phyloP scores from a whole-genome alignment of 495 filamentous ascomycete genomes.

The Massariosphaeria phaeospora region DNA sequence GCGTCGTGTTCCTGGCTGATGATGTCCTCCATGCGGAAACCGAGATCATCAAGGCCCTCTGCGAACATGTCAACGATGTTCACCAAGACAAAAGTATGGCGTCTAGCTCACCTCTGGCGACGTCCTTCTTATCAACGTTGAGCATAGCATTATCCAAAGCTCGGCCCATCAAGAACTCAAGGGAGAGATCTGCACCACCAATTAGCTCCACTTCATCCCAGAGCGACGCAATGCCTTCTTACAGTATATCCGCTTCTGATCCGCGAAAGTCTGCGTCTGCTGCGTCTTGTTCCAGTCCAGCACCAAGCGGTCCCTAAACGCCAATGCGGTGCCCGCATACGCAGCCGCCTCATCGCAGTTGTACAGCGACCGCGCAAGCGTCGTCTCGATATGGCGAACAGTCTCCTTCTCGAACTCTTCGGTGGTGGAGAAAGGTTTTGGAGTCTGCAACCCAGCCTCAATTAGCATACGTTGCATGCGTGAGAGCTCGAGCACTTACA shows the following conservation, averaged over 20 bases:
- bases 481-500: slow-evolving; percentile 42
- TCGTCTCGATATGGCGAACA: slow-evolving; percentile 93
- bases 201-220: background rate
- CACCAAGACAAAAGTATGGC: background rate
- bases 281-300: slow-evolving; percentile 98
- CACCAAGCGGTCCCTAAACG: slow-evolving; percentile 86
- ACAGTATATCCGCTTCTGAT: slow-evolving; percentile 92
- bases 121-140: slow-evolving; percentile 81
- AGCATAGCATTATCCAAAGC: slow-evolving; percentile 98
- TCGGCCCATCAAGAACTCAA: slow-evolving; percentile 96
- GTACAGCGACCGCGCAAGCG: slow-evolving; percentile 89
- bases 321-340: slow-evolving; percentile 83
- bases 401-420: slow-evolving; percentile 74
- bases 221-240: slow-evolving; percentile 24
- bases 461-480: background rate
- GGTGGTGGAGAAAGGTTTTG: slow-evolving; percentile 66
- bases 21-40: slow-evolving; percentile 94
- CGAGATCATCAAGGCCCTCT: slow-evolving; percentile 82
- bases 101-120: slow-evolving; percentile 61
- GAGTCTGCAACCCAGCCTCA: slow-evolving; percentile 46
- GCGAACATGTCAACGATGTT: background rate
- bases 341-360: slow-evolving; percentile 96
- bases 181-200: slow-evolving; percentile 60
- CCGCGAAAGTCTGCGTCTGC: slow-evolving; percentile 84
- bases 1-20: slow-evolving; percentile 94